Percentiles rank a stretch among this genome's conserved stretches.
These are phyloP conservation scores for Aspergillus sojae DNA, from an alignment of 2,329 filamentous ascomycete species.

Conservation along the genomic window DNA sequence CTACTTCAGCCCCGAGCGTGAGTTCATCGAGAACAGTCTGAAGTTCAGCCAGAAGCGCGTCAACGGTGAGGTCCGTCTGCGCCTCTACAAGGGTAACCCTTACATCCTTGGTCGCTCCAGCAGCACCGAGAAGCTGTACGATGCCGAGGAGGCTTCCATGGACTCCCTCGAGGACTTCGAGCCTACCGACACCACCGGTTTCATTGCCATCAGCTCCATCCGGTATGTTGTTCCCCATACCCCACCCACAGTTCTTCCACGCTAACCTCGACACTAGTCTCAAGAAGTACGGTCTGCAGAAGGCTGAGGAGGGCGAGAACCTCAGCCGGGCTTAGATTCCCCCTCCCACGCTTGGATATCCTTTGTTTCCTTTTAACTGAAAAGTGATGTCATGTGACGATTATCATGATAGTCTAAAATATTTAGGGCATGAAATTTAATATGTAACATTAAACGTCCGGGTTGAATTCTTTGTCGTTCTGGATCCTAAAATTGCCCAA, in stretches of 20 bases:
- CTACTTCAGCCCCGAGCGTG: constrained; percentile 71
- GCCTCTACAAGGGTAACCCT: constrained; percentile 67
- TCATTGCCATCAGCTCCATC: constrained; percentile 50
- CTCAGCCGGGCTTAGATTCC: constrained; percentile 18
- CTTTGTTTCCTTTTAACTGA: not conserved
- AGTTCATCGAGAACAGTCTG: constrained; percentile 70
- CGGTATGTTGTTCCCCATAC: constrained; percentile 19
- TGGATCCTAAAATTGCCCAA: not conserved
- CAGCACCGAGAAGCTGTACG: constrained; percentile 72
- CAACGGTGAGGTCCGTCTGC: constrained; percentile 64
- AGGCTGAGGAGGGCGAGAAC: constrained; percentile 20
- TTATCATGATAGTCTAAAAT: not conserved
- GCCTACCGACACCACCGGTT: constrained; percentile 67
- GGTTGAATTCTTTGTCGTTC: not conserved
- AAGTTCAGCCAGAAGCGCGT: constrained; percentile 60
- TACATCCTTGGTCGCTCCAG: constrained; percentile 55
- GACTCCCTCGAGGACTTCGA: constrained; percentile 71
- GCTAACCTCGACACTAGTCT: constrained; percentile 30
- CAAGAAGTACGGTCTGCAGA: constrained; percentile 47
- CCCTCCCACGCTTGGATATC: not conserved
- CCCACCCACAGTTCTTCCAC: not conserved
- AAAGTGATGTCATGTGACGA: constrained; percentile 4
- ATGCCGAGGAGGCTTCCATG: constrained; percentile 67
- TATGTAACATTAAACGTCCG: constrained; percentile 1
- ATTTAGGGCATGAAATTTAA: constrained; percentile 1